Evolutionary conservation across 2,329 filamentous ascomycete species (phyloP).

Genomic region (Immersiporthe knoxdaviesiana): DNA sequence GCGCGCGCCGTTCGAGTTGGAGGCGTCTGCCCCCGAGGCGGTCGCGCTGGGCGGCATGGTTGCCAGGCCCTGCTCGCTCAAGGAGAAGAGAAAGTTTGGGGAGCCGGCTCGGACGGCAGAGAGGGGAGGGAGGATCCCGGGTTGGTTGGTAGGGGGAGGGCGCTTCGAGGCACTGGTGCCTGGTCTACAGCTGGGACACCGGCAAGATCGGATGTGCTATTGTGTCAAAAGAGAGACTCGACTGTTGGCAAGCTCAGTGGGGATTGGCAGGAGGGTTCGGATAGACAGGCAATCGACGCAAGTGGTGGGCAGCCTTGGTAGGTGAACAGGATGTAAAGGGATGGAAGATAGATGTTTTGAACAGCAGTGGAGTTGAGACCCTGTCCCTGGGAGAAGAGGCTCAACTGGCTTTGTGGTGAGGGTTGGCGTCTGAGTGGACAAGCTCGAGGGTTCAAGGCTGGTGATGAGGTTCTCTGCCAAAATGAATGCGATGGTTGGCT

Average conservation of each 20-base stretch:
- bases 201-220: slow-evolving; percentile 23
- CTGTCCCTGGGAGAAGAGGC: neutral
- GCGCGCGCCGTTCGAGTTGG: slow-evolving; percentile 43
- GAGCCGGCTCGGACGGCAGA: slow-evolving; percentile 7
- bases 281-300: neutral
- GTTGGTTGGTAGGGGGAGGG: slow-evolving; percentile 9
- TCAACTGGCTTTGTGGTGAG: neutral
- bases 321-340: slow-evolving; percentile 6
- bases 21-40: slow-evolving; percentile 57
- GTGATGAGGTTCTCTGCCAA: slow-evolving; percentile 13
- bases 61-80: slow-evolving; percentile 17
- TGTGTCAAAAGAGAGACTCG: slow-evolving; percentile 9
- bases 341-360: neutral
- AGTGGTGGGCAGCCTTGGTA: neutral
- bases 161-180: neutral
- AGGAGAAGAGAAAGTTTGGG: neutral
- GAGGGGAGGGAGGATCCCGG: neutral
- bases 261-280: neutral
- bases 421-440: neutral
- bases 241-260: slow-evolving; percentile 13
- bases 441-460: neutral
- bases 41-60: slow-evolving; percentile 52
- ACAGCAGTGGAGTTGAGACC: neutral
- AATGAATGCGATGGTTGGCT: neutral
- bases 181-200: slow-evolving; percentile 14